Evolutionary conservation across 2,329 filamentous ascomycete species (phyloP).

Genomic region (Stemphylium vesicarium): DNA sequence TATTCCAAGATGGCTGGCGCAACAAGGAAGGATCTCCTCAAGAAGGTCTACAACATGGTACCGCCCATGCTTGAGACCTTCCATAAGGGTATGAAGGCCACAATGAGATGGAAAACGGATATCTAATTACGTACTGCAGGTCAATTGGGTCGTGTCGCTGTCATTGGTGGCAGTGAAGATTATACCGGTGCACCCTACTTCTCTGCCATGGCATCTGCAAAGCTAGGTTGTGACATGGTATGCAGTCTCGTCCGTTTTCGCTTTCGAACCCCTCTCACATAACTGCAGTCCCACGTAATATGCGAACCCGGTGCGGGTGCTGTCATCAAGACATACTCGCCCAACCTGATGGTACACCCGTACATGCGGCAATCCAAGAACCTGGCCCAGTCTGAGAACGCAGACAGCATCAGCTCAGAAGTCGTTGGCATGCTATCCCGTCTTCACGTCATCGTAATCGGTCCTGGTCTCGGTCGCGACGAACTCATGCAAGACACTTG

Average conservation of each 20-base stretch:
- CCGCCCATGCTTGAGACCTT: constrained; percentile 95
- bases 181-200: constrained; percentile 98
- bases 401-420: constrained; percentile 67
- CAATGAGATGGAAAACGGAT: neutral
- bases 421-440: constrained; percentile 83
- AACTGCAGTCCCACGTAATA: constrained; percentile 81
- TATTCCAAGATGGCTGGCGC: constrained; percentile 55
- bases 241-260: neutral
- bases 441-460: constrained; percentile 90
- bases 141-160: constrained; percentile 87
- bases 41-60: constrained; percentile 85
- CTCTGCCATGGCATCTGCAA: constrained; percentile 93
- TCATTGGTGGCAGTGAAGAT: constrained; percentile 93
- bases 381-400: constrained; percentile 60
- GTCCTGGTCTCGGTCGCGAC: constrained; percentile 90
- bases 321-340: constrained; percentile 97
- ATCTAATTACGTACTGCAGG: constrained; percentile 59
- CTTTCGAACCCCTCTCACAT: constrained; percentile 21
- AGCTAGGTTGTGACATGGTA: constrained; percentile 90
- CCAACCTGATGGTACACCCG: constrained; percentile 98
- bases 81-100: constrained; percentile 77
- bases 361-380: constrained; percentile 82
- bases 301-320: constrained; percentile 83
- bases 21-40: constrained; percentile 75
- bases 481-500: constrained; percentile 88